These are phyloP conservation scores for Paramecium biaurelia DNA, from an alignment of 73 alveolate genomes.

Conservation along the genomic window DNA sequence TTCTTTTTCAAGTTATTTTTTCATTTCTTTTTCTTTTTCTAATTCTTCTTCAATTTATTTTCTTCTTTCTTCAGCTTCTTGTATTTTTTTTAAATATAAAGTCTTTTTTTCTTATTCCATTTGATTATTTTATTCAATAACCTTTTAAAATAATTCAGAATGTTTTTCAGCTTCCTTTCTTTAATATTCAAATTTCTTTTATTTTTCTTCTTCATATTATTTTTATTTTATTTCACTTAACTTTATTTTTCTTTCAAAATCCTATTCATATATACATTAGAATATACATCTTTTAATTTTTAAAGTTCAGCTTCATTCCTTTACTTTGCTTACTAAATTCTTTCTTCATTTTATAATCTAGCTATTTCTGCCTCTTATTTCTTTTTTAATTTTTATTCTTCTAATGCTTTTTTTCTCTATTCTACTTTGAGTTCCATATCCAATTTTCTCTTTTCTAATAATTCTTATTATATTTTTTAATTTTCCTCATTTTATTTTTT, in stretches of 20 bases:
- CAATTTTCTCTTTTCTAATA: neutral
- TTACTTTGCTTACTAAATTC: neutral
- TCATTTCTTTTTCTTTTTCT: neutral
- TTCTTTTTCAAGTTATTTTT: neutral
- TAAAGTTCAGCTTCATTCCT: neutral
- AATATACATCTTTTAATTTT: neutral
- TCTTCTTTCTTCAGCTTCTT: neutral
- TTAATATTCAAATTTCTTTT: neutral
- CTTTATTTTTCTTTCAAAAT: neutral
- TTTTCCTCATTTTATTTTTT: neutral
- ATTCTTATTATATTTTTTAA: neutral
- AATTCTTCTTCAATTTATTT: neutral
- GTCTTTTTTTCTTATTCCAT: slow-evolving; percentile 23
- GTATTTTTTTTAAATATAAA: neutral
- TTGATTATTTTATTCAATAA: neutral
- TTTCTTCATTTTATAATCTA: neutral
- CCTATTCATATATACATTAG: neutral
- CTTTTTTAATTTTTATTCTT: neutral
- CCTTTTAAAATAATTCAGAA: neutral
- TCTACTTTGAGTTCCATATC: neutral
- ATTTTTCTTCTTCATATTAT: neutral
- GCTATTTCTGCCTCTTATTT: neutral
- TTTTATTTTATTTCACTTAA: neutral
- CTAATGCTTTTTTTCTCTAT: neutral
- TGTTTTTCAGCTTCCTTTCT: slow-evolving; percentile 4